A percentile compares a stretch with the other conserved stretches of the same genome.
Conservation (phyloP, 257 asterid genomes). For the Avicennia marina region DNA sequence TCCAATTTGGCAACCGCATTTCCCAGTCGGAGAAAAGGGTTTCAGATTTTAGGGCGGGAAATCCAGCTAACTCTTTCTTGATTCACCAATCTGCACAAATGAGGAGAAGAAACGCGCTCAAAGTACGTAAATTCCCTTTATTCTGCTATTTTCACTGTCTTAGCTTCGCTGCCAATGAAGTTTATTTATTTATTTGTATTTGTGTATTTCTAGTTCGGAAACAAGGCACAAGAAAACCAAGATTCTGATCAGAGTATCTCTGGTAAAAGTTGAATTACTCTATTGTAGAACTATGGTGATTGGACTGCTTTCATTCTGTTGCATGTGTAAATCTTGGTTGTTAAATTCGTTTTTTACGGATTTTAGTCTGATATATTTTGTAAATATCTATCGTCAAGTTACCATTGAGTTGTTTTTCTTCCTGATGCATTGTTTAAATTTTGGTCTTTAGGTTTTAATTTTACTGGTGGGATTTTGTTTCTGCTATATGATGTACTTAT, state of each 20-base stretch:
- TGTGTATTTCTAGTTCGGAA: conserved; percentile 14
- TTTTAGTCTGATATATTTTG: neutral
- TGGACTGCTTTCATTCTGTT: conserved; percentile 8
- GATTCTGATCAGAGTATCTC: conserved; percentile 81
- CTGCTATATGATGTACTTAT: conserved; percentile 3
- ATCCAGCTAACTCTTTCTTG: neutral
- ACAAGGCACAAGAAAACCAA: conserved; percentile 24
- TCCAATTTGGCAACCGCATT: neutral
- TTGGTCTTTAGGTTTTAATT: neutral
- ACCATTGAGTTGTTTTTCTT: neutral
- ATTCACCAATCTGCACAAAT: conserved; percentile 19
- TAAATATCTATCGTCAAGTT: neutral
- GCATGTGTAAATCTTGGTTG: neutral
- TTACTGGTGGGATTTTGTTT: conserved; percentile 1
- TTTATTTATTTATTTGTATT: neutral
- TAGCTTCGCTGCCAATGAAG: conserved; percentile 12
- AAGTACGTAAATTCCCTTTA: conserved; percentile 19
- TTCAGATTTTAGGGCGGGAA: conserved; percentile 29
- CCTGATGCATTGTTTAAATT: neutral
- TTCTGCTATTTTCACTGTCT: conserved; percentile 15
- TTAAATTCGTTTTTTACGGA: neutral
- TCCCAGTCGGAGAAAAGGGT: neutral
- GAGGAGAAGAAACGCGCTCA: conserved; percentile 34
- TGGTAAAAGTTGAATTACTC: conserved; percentile 34
- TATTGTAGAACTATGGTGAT: neutral